These are phyloP conservation scores for Leccinum pseudoinsigne DNA, from an alignment of 1,284 basidiomycete species.

Conservation along the genomic window DNA sequence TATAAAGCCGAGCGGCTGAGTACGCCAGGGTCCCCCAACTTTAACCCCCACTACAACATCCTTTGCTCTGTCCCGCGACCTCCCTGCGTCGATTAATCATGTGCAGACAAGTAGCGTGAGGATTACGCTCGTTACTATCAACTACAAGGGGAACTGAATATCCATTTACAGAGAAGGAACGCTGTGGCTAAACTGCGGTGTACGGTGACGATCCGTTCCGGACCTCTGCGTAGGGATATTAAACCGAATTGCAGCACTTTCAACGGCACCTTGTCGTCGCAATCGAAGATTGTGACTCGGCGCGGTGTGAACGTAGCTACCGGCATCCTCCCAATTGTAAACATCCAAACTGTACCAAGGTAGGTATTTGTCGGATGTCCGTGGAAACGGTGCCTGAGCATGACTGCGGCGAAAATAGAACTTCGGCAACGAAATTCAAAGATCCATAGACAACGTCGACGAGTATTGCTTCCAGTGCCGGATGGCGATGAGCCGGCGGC, in stretches of 20 bases:
- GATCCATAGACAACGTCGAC: constrained; percentile 54
- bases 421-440: constrained; percentile 54
- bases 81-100: constrained; percentile 30
- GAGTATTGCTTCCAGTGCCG: constrained; percentile 57
- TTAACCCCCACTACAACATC: constrained; percentile 9
- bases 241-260: constrained; percentile 53
- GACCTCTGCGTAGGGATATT: constrained; percentile 4
- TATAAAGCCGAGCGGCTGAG: constrained; percentile 28
- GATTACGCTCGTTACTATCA: constrained; percentile 19
- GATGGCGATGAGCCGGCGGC: constrained; percentile 41
- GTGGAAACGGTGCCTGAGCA: constrained; percentile 18
- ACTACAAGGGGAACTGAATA: constrained; percentile 10
- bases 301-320: constrained; percentile 61
- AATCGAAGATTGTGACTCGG: constrained; percentile 66
- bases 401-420: constrained; percentile 36
- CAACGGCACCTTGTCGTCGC: constrained; percentile 68
- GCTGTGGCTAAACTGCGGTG: constrained; percentile 65
- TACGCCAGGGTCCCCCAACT: constrained; percentile 18
- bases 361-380: constrained; percentile 32
- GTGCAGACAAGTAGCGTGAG: constrained; percentile 59
- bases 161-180: constrained; percentile 59
- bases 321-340: constrained; percentile 57
- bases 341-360: constrained; percentile 50
- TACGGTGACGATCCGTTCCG: constrained; percentile 36
- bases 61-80: constrained; percentile 1